Evolutionary conservation across 2,329 filamentous ascomycete genomes (phyloP).

Genomic region (Venturia nashicola): DNA sequence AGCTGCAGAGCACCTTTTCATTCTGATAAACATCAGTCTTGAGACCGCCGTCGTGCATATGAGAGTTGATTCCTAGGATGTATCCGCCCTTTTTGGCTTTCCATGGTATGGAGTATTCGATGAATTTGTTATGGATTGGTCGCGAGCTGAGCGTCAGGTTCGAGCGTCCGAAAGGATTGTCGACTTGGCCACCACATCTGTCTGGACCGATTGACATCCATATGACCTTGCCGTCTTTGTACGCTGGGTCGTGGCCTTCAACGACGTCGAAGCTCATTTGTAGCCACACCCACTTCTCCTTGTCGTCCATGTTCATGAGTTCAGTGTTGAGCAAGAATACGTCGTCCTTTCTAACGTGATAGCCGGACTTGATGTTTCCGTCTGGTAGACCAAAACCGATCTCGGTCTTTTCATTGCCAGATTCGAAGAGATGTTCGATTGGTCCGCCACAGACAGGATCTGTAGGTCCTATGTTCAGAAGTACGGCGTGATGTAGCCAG

Average conservation of each 20-base stretch:
- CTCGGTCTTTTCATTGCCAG: slow-evolving; percentile 3
- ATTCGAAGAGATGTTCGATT: slow-evolving; percentile 5
- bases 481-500: slow-evolving; percentile 5
- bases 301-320: slow-evolving; percentile 9
- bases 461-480: slow-evolving; percentile 2
- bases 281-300: slow-evolving; percentile 9
- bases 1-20: neutral
- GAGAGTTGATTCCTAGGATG: neutral
- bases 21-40: slow-evolving; percentile 4
- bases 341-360: neutral
- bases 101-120: slow-evolving; percentile 7
- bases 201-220: slow-evolving; percentile 5
- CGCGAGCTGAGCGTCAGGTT: neutral
- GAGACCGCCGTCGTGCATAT: slow-evolving; percentile 6
- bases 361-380: slow-evolving; percentile 1
- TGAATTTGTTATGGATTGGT: neutral
- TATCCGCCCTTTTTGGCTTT: neutral
- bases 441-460: neutral
- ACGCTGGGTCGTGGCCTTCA: neutral
- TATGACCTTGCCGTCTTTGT: slow-evolving; percentile 4
- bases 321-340: slow-evolving; percentile 3
- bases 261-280: neutral
- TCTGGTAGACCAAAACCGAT: neutral
- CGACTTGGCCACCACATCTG: neutral
- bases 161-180: neutral